A percentile compares a stretch with the other conserved stretches of the same genome.
phyloP scores from a whole-genome alignment of 2,329 filamentous ascomycete species.

The Diaporthe australafricana region DNA sequence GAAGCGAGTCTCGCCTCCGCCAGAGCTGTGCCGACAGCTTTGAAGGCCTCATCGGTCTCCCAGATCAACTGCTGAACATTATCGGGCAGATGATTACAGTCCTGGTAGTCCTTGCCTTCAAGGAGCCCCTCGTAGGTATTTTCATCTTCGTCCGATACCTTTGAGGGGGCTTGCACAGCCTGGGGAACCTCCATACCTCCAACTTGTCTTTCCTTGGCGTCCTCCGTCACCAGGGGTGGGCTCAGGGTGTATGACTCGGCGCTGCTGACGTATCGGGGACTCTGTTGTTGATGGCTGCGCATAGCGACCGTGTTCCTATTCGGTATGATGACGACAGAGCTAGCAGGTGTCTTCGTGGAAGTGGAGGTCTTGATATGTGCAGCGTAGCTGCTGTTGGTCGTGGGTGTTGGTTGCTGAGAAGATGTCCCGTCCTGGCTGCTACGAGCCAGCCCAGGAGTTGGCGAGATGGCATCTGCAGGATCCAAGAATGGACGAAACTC shows the following conservation, averaged over 20 bases:
- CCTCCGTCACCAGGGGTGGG: conserved; percentile 23
- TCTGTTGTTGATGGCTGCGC: conserved; percentile 11
- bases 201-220: conserved; percentile 2
- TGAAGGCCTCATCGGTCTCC: conserved; percentile 64
- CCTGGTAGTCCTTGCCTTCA: conserved; percentile 1
- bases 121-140: conserved; percentile 22
- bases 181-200: background rate
- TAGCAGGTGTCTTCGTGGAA: conserved; percentile 24
- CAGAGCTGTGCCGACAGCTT: conserved; percentile 56
- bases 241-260: conserved; percentile 27
- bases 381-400: background rate
- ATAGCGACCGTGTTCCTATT: background rate
- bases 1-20: conserved; percentile 49
- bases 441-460: conserved; percentile 5
- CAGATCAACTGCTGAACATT: conserved; percentile 59
- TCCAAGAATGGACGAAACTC: conserved; percentile 7
- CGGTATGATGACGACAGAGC: background rate
- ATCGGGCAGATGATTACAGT: conserved; percentile 45
- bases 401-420: conserved; percentile 22
- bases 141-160: conserved; percentile 17
- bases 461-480: conserved; percentile 21
- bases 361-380: conserved; percentile 24
- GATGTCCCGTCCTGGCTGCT: conserved; percentile 11
- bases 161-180: conserved; percentile 20
- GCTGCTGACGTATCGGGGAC: conserved; percentile 16